These are phyloP conservation scores for Limtongozyma cylindracea DNA, from an alignment of 805 yeast genomes.

Conservation along the genomic window DNA sequence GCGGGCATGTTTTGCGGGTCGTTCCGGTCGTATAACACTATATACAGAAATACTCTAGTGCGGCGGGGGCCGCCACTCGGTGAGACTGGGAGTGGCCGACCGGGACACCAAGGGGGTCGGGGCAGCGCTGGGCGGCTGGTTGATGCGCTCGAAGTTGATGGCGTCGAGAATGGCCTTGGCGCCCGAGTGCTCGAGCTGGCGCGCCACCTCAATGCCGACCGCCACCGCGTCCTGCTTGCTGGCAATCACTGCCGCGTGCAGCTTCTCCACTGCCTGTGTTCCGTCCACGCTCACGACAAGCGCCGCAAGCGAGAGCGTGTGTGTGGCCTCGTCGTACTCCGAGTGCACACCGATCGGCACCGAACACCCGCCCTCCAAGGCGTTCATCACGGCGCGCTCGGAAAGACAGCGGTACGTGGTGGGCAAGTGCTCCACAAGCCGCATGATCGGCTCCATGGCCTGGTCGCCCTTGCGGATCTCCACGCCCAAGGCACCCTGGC, in stretches of 20 bases:
- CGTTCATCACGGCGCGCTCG: conserved; percentile 68
- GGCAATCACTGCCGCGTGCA: conserved; percentile 11
- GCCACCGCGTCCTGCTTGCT: conserved; percentile 33
- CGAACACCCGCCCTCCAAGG: conserved; percentile 92
- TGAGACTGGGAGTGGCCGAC: no score
- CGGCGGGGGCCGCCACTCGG: no score
- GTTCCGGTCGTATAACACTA: no score
- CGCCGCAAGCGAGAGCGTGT: conserved; percentile 28
- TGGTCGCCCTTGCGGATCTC: conserved; percentile 60
- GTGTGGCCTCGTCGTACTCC: conserved; percentile 16
- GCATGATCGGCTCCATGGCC: conserved; percentile 29
- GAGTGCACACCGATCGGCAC: conserved; percentile 87
- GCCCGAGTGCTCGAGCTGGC: conserved; percentile 40
- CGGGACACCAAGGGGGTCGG: no score
- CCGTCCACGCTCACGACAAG: conserved; percentile 80
- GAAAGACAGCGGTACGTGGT: conserved; percentile 63
- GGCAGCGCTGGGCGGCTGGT: conserved; percentile 15
- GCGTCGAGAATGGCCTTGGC: conserved; percentile 64
- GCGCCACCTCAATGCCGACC: conserved; percentile 51
- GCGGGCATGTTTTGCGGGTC: no score
- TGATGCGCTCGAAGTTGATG: conserved; percentile 47
- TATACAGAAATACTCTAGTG: no score
- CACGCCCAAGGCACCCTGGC: conserved; percentile 95
- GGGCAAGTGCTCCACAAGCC: conserved; percentile 34
- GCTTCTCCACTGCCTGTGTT: conserved; percentile 32